phyloP scores from a whole-genome alignment of 1,284 basidiomycete species.

The Cutaneotrichosporon spelunceum region DNA sequence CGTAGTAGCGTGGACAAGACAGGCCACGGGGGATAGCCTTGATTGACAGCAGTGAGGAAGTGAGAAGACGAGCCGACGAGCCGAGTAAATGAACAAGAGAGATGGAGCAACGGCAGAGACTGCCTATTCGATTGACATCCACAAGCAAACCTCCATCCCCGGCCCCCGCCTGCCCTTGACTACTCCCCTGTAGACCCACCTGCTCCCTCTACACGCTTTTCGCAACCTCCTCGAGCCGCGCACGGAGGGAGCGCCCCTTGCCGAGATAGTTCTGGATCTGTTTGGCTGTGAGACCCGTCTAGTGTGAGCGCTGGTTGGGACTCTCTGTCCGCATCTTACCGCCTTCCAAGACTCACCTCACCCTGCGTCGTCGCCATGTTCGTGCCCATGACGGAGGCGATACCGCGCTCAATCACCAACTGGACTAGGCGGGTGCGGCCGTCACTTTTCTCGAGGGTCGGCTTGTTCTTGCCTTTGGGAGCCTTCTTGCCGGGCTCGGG shows the following conservation, averaged over 20 bases:
- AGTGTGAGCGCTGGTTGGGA: not conserved
- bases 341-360: not conserved
- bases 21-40: too few relatives aligned
- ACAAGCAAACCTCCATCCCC: too few relatives aligned
- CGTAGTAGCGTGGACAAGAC: too few relatives aligned
- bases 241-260: not conserved
- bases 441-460: not conserved
- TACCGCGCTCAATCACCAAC: not conserved
- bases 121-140: too few relatives aligned
- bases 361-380: not conserved
- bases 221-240: not conserved
- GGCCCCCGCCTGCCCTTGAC: too few relatives aligned
- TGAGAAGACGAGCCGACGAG: too few relatives aligned
- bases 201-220: not conserved
- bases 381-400: not conserved
- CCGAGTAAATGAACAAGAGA: too few relatives aligned
- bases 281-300: constrained; percentile 30
- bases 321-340: too few relatives aligned
- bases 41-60: too few relatives aligned
- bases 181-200: too few relatives aligned
- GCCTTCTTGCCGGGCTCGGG: not conserved
- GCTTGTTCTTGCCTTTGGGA: not conserved
- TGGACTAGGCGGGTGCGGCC: not conserved
- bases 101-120: too few relatives aligned
- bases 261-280: constrained; percentile 34